Evolutionary conservation across 140 eudicot genomes (phyloP).

Genomic region (Erigeron philadelphicus): DNA sequence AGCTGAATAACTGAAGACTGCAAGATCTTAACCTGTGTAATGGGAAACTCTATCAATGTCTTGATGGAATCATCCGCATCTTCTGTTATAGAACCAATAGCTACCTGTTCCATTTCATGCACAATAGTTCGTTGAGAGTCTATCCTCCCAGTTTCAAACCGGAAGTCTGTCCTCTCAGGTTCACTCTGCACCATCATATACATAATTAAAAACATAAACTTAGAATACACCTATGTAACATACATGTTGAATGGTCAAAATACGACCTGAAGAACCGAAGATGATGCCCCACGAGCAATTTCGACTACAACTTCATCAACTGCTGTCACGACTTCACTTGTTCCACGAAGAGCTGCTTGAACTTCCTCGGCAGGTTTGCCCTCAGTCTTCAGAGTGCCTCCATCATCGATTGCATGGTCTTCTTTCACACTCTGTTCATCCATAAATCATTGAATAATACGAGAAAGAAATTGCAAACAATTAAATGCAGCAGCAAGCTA

Average conservation of each 20-base stretch:
- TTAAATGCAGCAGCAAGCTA: slow-evolving; percentile 1
- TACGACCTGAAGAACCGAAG: slow-evolving; percentile 17
- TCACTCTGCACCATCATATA: slow-evolving; percentile 24
- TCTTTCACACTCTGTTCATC: slow-evolving; percentile 28
- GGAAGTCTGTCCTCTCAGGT: slow-evolving; percentile 9
- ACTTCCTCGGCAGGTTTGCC: slow-evolving; percentile 8
- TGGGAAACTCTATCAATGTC: slow-evolving; percentile 26
- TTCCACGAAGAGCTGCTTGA: not conserved
- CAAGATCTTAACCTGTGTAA: slow-evolving; percentile 30
- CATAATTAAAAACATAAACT: slow-evolving; percentile 23
- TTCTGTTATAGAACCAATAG: not conserved
- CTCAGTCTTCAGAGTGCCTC: slow-evolving; percentile 12
- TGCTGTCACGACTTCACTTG: too few relatives aligned
- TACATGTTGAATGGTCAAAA: slow-evolving; percentile 6
- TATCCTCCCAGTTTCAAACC: slow-evolving; percentile 13
- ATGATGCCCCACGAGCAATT: slow-evolving; percentile 16
- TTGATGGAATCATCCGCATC: slow-evolving; percentile 1
- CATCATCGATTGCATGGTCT: slow-evolving; percentile 17
- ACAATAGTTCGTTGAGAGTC: slow-evolving; percentile 19
- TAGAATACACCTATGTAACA: slow-evolving; percentile 14
- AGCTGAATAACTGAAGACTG: slow-evolving; percentile 16
- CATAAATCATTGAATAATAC: slow-evolving; percentile 19
- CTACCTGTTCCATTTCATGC: slow-evolving; percentile 20
- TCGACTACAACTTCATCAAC: slow-evolving; percentile 20
- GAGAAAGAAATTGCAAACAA: slow-evolving; percentile 7